Evolutionary conservation across 352 stramenopile genomes (phyloP), one percentile per base, ranked within the genome.

Genomic region (Globisporangium radiosum): DNA sequence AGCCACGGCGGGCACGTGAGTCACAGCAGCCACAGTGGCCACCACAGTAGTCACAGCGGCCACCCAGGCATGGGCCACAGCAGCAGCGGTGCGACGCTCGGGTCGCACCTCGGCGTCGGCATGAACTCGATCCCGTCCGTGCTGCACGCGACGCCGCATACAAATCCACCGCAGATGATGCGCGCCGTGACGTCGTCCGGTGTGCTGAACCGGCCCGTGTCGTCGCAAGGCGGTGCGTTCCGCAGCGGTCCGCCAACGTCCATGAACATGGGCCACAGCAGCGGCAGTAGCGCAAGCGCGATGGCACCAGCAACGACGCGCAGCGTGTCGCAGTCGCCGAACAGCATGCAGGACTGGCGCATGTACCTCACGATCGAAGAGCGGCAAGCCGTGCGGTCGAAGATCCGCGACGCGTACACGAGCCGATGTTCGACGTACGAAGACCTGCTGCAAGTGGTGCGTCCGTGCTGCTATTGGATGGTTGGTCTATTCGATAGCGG

Each of bases 331-430:
- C 73, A 88, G 70, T 82, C 75, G 10, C 70, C 71, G 4, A 52
- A 59, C 37, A 82, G 68, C 25, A 92, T 92, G 82, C 81, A 90
- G 66, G 85, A 95, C 65, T 95, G 87, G 87, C 74, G 87, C 49
- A 93, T 90, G 84, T 94, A 92, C 59, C 63, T 95, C 58, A 95
- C 84, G n/a, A 92, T 95, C 63, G 87, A 95, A 66, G 87, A 95
- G 66, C 84, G 87, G 45, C 84, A 93, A 69, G 82, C 85, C 47
- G 82, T 95, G 58, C 84, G 87, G 42, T 90, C 81, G 52, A 93
- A 93, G 76, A 94, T 95, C 51, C 76, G 78, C 5, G 83, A 94
- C 56, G 87, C 87, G 6, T 95, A 95, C 69, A 92, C 72, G 33
- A 93, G 76, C 59, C 78, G 80, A 60, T 95, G 87, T 70, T 72